phyloP scores from a whole-genome alignment of 257 asterid genomes.

The Cynanchum wilfordii region DNA sequence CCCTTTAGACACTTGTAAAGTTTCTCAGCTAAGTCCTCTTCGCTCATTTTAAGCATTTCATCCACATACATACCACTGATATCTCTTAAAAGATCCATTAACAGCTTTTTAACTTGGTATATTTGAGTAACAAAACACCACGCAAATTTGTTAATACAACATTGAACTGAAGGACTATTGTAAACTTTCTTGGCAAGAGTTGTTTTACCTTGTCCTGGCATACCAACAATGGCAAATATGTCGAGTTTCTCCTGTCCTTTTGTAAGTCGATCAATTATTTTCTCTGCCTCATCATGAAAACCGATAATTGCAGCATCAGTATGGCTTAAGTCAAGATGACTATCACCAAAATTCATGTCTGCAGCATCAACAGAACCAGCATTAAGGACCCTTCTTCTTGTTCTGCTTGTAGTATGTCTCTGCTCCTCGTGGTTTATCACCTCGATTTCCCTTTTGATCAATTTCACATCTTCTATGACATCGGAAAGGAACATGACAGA shows the following conservation, averaged over 20 bases:
- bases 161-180: neutral
- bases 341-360: neutral
- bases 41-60: neutral
- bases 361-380: no score
- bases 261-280: neutral
- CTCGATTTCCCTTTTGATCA: neutral
- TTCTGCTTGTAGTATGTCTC: no score
- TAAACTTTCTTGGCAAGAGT: neutral
- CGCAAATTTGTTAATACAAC: neutral
- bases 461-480: neutral
- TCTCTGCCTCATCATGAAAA: neutral
- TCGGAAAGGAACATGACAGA: neutral
- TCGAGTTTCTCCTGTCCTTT: no score
- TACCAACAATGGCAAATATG: no score
- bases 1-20: no score
- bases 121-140: neutral
- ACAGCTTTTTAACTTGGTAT: no score
- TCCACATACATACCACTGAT: neutral
- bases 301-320: neutral
- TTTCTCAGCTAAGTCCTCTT: no score
- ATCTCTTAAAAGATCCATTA: neutral
- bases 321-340: neutral
- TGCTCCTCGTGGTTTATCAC: neutral
- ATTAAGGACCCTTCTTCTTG: no score
- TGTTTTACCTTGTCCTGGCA: constrained; percentile 3